A percentile compares a stretch with the other conserved stretches of the same genome.
Evolutionary conservation across 1,139 yeast species (phyloP).

Genomic region (Diutina sp.): DNA sequence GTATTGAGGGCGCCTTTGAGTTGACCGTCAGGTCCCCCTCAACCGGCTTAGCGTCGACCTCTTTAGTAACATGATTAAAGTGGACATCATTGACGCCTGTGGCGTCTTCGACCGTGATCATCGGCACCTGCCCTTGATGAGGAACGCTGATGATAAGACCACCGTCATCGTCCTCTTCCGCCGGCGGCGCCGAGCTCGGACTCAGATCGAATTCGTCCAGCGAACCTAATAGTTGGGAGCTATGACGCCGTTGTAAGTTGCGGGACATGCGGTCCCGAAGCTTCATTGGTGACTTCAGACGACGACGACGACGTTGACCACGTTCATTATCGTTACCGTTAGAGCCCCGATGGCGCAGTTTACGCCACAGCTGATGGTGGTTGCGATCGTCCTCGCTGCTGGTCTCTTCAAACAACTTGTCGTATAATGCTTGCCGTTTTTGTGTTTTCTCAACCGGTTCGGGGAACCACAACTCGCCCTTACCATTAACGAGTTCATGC

Average conservation of each 20-base stretch:
- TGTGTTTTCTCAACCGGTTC: background rate
- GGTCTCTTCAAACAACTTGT: background rate
- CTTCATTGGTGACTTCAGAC: background rate
- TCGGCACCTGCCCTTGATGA: background rate
- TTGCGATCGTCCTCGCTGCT: background rate
- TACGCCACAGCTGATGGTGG: background rate
- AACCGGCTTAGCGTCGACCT: background rate
- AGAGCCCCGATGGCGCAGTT: background rate
- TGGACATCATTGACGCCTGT: background rate
- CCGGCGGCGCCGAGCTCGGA: background rate
- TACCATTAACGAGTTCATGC: conserved; percentile 40
- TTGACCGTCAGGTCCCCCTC: background rate
- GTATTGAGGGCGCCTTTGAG: background rate
- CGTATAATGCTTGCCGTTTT: background rate
- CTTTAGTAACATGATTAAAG: background rate
- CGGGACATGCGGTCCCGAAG: background rate
- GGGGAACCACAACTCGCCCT: conserved; percentile 43
- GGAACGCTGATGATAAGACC: background rate
- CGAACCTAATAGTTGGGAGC: background rate
- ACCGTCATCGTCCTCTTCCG: background rate
- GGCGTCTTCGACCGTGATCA: background rate
- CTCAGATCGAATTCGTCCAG: conserved; percentile 1
- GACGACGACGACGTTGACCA: background rate
- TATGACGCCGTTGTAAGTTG: background rate
- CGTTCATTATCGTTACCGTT: background rate